Base-by-base conservation (phyloP, 768 basidiomycete genomes). In the Termitomyces sp. region DNA sequence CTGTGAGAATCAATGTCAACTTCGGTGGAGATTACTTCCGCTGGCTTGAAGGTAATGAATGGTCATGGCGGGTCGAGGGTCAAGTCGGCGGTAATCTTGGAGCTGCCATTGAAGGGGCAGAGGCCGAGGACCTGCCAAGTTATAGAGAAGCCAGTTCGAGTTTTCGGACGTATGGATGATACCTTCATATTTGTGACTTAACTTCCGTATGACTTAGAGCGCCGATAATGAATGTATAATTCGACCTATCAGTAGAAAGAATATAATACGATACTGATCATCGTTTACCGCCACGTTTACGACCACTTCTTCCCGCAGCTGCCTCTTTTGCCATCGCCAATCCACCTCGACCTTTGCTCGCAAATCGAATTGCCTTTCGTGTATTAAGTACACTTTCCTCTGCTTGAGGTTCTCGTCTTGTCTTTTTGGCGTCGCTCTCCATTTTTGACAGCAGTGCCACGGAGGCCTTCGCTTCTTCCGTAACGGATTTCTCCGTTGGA, bases 361-460 rank as follows among this genome's bases (percentile, higher is more conserved):
- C 87, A 54, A 80, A 78, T 47, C 89, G 79, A 24, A 98, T 85
- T 0, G 95, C 95, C 71, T 98, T 98, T 58, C 96, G 82, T 0
- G 89, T 82, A 69, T 98, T 95, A 54, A 99, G 72, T 4, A 89
- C 83, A 30, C 76, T 78, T 64, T 77, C 85, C 67, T 73, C 80
- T 31, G 73, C 70, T 59, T 68, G 72, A 12, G 77, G 76, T 44
- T 74, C 75, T 55, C 69, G 74, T 54, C 79, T 81, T 62, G 79
- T 80, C 68, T 86, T 88, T 73, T 86, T 93, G 2, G 81, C 68
- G 45, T 87, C 84, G 37, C 85, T 84, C 22, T 91, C 93, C 68
- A 98, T 79, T 61, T 84, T 84, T 2, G 86, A 81, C 22, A 98
- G 72, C n/a, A 98, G 75, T 16, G 84, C 81, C 51, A 98, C 72